These are phyloP conservation scores for Ascochyta rabiei DNA, from an alignment of 2,329 filamentous ascomycete genomes.

Conservation along the genomic window DNA sequence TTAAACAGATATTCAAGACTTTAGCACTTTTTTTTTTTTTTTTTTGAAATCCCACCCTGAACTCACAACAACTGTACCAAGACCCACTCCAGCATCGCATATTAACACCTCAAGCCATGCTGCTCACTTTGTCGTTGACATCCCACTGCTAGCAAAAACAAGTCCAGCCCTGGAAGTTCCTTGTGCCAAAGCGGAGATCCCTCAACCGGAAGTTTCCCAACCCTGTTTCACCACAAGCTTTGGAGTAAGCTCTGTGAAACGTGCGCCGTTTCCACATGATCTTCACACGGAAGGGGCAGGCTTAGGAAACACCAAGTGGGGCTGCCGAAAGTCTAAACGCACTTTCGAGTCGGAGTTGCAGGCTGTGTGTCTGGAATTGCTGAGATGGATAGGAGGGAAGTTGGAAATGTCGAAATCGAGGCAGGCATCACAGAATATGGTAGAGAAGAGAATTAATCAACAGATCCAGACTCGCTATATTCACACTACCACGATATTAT, in stretches of 20 bases:
- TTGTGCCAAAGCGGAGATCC: neutral
- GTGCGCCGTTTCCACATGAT: conserved; percentile 11
- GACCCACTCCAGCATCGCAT: too few relatives aligned
- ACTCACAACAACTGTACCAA: too few relatives aligned
- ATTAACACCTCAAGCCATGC: too few relatives aligned
- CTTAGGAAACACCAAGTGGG: neutral
- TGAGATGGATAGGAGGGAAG: too few relatives aligned
- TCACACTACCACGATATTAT: conserved; percentile 17
- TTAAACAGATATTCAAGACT: too few relatives aligned
- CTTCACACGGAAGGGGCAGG: neutral
- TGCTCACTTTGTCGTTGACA: neutral
- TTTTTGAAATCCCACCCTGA: too few relatives aligned
- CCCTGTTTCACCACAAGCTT: conserved; percentile 9
- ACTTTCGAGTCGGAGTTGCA: neutral
- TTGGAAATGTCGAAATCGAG: neutral
- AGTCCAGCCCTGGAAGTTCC: neutral
- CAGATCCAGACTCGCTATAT: conserved; percentile 21
- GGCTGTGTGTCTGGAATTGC: neutral
- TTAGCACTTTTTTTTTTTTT: too few relatives aligned
- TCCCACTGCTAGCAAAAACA: neutral
- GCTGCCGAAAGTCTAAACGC: conserved; percentile 2
- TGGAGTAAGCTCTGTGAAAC: conserved; percentile 13
- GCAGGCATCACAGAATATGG: neutral
- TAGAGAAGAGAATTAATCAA: neutral
- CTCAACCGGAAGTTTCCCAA: neutral